phyloP scores from a whole-genome alignment of 1,284 basidiomycete species.

The Trametes pubescens region DNA sequence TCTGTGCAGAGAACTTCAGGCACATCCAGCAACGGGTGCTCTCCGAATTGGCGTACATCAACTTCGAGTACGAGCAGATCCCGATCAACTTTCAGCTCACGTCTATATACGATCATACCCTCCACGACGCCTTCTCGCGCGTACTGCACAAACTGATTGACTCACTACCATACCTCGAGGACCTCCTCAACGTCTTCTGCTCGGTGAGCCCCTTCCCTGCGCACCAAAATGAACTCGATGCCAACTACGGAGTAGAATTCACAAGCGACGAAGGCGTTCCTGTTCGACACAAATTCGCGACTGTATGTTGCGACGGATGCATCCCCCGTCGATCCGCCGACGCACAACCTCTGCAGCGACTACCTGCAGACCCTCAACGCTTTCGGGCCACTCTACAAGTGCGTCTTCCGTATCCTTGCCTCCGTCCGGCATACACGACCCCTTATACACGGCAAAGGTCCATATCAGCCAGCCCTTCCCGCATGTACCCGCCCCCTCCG shows the following conservation, averaged over 20 bases:
- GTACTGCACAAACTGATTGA: slow-evolving; percentile 79
- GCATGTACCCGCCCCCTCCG: slow-evolving; percentile 25
- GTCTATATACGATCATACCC: slow-evolving; percentile 88
- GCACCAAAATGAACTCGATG: neutral
- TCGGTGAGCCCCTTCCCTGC: slow-evolving; percentile 57
- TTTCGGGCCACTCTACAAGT: slow-evolving; percentile 89
- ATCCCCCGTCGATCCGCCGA: slow-evolving; percentile 89
- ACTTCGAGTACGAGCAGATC: slow-evolving; percentile 71
- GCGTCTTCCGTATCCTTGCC: slow-evolving; percentile 28
- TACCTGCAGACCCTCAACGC: slow-evolving; percentile 90
- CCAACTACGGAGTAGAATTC: slow-evolving; percentile 67
- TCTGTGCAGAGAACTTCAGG: slow-evolving; percentile 78
- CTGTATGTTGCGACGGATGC: slow-evolving; percentile 94
- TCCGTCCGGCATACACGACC: too few species aligned
- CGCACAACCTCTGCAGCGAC: slow-evolving; percentile 90
- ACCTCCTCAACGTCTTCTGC: slow-evolving; percentile 83
- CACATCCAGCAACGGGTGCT: slow-evolving; percentile 88
- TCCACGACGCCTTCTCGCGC: slow-evolving; percentile 88
- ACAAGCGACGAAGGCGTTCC: slow-evolving; percentile 90
- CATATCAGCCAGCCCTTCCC: slow-evolving; percentile 38
- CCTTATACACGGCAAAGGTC: slow-evolving; percentile 34
- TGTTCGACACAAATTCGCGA: slow-evolving; percentile 89
- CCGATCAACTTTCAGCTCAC: slow-evolving; percentile 87
- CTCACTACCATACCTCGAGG: slow-evolving; percentile 78
- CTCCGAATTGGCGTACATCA: slow-evolving; percentile 82